Base-by-base conservation (phyloP, 805 yeast genomes). In the Lipomyces mesembrius region DNA sequence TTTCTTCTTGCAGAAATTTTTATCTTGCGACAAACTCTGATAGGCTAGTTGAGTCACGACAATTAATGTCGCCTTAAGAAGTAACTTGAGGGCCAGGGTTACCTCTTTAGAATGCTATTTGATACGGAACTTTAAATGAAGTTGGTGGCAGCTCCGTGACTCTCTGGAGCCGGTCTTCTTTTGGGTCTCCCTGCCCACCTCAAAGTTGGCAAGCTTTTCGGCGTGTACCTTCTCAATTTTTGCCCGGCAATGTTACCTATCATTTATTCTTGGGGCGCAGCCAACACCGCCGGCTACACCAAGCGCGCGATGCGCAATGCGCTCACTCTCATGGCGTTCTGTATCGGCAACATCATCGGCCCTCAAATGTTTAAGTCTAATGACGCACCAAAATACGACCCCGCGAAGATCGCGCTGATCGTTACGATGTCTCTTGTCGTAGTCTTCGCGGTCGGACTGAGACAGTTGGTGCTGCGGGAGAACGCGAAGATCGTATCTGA, bases 221-320 rank as follows among this genome's bases (percentile, higher is more conserved):
- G 65, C 51, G 65, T 62, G n/a, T 62, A 62, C 59, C 63, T 62
- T 27, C 64, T 62, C 57, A 62, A 62, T 65, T 62, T 59, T 22
- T 60, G 65, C 54, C 65, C 65, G 0, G 65, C 65, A 11, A 59
- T 60, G 65, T 20, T 62, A 12, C 65, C 65, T 9, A 39, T 62
- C 34, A 53, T 62, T 25, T 62, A 62, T 57, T 27, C 58, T 7
- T 59, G 65, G 65, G 57, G 53, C 20, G 57, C 60, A 5, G 72
- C 81, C 86, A 22, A 86, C 85, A 82, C 66, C 84, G 87, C 92
- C 1, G 95, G 95, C 12, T 84, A 86, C 69, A 88, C 93, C n/a
- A 90, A 90, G 77, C 87, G 88, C 72, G 81, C 87, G 71, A 82
- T 86, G 4, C 82, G 85, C 34, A 84, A 85, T 62, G 88, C 88